Percentiles rank a stretch among this genome's conserved stretches.
Evolutionary conservation across 768 basidiomycete species (phyloP).

Genomic region (Chalciporus chontae): DNA sequence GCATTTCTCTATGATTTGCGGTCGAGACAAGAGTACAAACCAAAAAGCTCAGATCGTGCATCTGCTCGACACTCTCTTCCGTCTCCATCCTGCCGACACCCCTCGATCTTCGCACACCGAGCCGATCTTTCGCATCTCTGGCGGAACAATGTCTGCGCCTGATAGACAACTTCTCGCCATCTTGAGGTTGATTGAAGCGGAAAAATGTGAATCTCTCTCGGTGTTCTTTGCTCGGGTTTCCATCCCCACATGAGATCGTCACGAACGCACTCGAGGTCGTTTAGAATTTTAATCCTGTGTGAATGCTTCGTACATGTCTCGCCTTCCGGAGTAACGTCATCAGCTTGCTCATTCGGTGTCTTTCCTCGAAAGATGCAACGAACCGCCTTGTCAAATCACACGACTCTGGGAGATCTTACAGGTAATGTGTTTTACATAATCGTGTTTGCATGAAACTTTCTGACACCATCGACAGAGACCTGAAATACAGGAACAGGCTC

Average conservation of each 20-base stretch:
- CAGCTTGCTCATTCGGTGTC: constrained; percentile 63
- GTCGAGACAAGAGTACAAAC: constrained; percentile 17
- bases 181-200: constrained; percentile 73
- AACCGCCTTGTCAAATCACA: constrained; percentile 63
- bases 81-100: constrained; percentile 73
- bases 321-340: constrained; percentile 75
- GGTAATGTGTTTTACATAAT: constrained; percentile 38
- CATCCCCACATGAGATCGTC: constrained; percentile 40
- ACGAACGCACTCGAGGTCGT: constrained; percentile 59
- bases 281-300: constrained; percentile 62
- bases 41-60: constrained; percentile 47
- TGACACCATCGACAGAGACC: constrained; percentile 37
- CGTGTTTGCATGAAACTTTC: neutral
- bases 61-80: constrained; percentile 67
- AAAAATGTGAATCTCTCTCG: constrained; percentile 55
- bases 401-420: constrained; percentile 58
- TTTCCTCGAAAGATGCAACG: constrained; percentile 62
- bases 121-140: constrained; percentile 70
- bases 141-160: constrained; percentile 60
- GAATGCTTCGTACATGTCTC: constrained; percentile 70
- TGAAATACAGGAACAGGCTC: constrained; percentile 74
- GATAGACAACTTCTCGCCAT: constrained; percentile 72
- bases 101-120: constrained; percentile 84
- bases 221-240: constrained; percentile 60
- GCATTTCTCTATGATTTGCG: constrained; percentile 51